Evolutionary conservation across 2,329 filamentous ascomycete genomes (phyloP).

Genomic region (Hypoxylon sp.): DNA sequence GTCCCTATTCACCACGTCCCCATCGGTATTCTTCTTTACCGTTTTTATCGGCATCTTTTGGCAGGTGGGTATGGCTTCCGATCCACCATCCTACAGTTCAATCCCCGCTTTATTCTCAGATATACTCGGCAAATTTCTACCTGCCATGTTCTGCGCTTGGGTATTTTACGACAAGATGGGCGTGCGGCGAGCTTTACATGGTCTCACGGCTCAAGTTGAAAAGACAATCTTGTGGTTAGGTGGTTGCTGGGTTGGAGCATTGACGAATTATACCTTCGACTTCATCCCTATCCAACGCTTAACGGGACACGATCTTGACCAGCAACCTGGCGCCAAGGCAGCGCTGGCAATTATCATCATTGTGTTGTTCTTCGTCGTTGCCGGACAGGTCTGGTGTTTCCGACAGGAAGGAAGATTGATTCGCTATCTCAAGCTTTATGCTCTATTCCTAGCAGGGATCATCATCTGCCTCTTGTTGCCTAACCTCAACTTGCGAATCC

Average conservation of each 20-base stretch:
- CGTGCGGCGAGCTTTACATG: constrained; percentile 77
- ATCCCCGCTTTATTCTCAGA: constrained; percentile 82
- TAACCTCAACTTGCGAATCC: constrained; percentile 83
- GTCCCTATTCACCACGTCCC: constrained; percentile 85
- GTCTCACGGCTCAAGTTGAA: constrained; percentile 86
- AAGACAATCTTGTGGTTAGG: constrained; percentile 93
- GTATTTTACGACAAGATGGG: constrained; percentile 90
- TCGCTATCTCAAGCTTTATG: constrained; percentile 83
- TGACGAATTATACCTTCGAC: constrained; percentile 96
- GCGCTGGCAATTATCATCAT: constrained; percentile 85
- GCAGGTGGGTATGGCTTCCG: constrained; percentile 90
- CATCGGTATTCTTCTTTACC: constrained; percentile 86
- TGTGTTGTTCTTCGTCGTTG: constrained; percentile 75
- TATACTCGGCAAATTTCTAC: constrained; percentile 85
- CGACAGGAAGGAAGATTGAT: constrained; percentile 86
- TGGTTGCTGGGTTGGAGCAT: constrained; percentile 88
- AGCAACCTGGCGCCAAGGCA: constrained; percentile 89
- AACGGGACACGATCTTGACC: constrained; percentile 88
- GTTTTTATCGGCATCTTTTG: constrained; percentile 87
- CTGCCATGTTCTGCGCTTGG: constrained; percentile 88
- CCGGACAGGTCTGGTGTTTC: constrained; percentile 87
- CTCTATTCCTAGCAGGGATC: constrained; percentile 75
- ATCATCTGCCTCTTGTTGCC: constrained; percentile 80
- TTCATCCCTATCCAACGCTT: constrained; percentile 93
- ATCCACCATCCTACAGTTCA: constrained; percentile 79